Percentiles rank a stretch among this genome's conserved stretches.
These are phyloP conservation scores for Leishmania braziliensis DNA, from an alignment of 208 protist species.

Conservation along the genomic window DNA sequence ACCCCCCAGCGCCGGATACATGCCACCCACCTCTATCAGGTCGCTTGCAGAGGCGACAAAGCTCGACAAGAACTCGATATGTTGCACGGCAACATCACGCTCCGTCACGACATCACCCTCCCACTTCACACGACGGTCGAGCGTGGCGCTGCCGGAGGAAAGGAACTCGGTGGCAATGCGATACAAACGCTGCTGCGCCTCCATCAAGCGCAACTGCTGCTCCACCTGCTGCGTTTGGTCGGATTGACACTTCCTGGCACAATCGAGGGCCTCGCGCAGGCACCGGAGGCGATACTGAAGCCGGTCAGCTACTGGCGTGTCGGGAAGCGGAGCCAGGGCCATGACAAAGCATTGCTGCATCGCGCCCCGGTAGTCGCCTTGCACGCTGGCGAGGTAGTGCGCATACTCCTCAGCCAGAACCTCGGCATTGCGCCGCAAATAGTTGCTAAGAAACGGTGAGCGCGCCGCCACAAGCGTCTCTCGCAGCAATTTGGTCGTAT, in stretches of 20 bases:
- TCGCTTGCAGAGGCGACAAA: constrained; percentile 58
- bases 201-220: constrained; percentile 62
- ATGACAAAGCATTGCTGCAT: constrained; percentile 78
- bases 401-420: constrained; percentile 77
- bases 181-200: constrained; percentile 74
- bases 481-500: constrained; percentile 54
- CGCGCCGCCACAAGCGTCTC: constrained; percentile 63
- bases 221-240: constrained; percentile 71
- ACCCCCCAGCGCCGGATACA: constrained; percentile 81
- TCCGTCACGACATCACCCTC: constrained; percentile 63
- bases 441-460: constrained; percentile 76
- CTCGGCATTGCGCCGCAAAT: constrained; percentile 63
- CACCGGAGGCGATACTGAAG: constrained; percentile 74
- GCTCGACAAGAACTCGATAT: constrained; percentile 66
- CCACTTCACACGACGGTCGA: constrained; percentile 39
- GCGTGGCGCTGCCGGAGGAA: constrained; percentile 46
- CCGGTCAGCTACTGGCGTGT: constrained; percentile 68
- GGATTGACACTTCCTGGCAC: constrained; percentile 67
- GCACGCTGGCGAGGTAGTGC: constrained; percentile 67
- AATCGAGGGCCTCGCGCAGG: constrained; percentile 71
- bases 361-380: constrained; percentile 64
- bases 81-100: constrained; percentile 65
- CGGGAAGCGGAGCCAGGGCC: constrained; percentile 59
- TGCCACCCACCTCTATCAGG: constrained; percentile 67
- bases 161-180: constrained; percentile 67